Conservation (phyloP, 768 basidiomycete genomes). For the Boletus tomentosulus region DNA sequence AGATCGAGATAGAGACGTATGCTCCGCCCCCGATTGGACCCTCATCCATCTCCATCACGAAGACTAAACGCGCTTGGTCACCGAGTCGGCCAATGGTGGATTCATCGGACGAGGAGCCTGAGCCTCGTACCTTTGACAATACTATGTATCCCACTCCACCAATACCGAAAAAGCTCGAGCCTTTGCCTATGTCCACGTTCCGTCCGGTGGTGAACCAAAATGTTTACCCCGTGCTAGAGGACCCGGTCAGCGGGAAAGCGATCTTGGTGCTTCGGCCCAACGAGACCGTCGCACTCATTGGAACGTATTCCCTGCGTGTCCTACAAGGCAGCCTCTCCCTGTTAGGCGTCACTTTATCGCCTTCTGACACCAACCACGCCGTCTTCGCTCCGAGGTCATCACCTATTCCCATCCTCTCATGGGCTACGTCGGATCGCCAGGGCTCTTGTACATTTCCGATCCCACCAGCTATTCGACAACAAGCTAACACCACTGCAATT, state of each 20-base stretch:
- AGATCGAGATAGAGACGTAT: slow-evolving; percentile 16
- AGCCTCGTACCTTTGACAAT: slow-evolving; percentile 8
- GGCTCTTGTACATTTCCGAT: slow-evolving; percentile 14
- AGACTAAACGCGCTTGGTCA: slow-evolving; percentile 48
- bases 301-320: slow-evolving; percentile 57
- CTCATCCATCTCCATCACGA: slow-evolving; percentile 13
- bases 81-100: slow-evolving; percentile 49
- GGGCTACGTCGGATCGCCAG: slow-evolving; percentile 15
- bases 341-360: slow-evolving; percentile 47
- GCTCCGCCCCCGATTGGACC: slow-evolving; percentile 10
- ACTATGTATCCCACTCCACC: background rate
- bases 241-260: slow-evolving; percentile 11
- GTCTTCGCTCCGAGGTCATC: slow-evolving; percentile 78
- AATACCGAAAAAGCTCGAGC: slow-evolving; percentile 11
- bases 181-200: slow-evolving; percentile 46
- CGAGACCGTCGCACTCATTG: slow-evolving; percentile 65
- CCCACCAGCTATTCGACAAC: slow-evolving; percentile 9
- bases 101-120: slow-evolving; percentile 42
- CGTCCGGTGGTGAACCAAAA: slow-evolving; percentile 43
- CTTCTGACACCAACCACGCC: slow-evolving; percentile 40
- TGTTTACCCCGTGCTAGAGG: slow-evolving; percentile 4
- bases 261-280: slow-evolving; percentile 41
- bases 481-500: slow-evolving; percentile 38
- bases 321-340: slow-evolving; percentile 58
- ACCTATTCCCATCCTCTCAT: slow-evolving; percentile 58